Conservation (phyloP, 208 protist species). For the Leishmania lainsoni region DNA sequence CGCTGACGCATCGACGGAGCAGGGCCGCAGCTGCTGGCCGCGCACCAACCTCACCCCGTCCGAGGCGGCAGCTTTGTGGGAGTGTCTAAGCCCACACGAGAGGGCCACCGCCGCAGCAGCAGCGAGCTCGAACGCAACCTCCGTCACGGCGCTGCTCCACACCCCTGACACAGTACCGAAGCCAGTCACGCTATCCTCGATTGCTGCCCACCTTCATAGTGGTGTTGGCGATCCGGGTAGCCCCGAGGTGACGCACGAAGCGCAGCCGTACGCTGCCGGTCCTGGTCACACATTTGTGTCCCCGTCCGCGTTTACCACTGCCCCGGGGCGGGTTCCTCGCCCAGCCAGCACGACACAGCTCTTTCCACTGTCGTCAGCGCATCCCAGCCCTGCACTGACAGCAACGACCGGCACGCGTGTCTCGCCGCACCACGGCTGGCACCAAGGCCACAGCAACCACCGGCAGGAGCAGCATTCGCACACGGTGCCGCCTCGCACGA, state of each 20-base stretch:
- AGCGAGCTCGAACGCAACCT: not conserved
- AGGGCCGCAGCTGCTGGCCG: constrained; percentile 4
- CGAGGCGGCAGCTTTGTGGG: constrained; percentile 17
- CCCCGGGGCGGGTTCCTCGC: not conserved
- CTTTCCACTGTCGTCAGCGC: constrained; percentile 2
- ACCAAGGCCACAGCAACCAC: not conserved
- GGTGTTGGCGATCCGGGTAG: not conserved
- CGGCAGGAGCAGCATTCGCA: constrained; percentile 15
- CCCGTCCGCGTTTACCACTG: constrained; percentile 17
- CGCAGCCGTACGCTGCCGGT: not conserved
- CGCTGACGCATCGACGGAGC: not conserved
- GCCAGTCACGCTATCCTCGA: constrained; percentile 28
- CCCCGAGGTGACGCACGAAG: not conserved
- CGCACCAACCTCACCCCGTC: not conserved
- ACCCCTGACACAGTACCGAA: constrained; percentile 29
- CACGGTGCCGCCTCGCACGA: constrained; percentile 1
- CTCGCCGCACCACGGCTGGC: constrained; percentile 1
- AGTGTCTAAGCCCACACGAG: constrained; percentile 25
- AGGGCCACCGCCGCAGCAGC: constrained; percentile 9
- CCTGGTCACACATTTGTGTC: not conserved
- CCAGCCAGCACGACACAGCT: constrained; percentile 10
- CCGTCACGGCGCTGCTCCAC: constrained; percentile 3
- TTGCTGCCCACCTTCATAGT: constrained; percentile 26
- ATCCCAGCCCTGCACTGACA: not conserved
- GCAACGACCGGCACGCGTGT: not conserved